Conservation (phyloP, 257 asterid species). For the Salvia splendens region DNA sequence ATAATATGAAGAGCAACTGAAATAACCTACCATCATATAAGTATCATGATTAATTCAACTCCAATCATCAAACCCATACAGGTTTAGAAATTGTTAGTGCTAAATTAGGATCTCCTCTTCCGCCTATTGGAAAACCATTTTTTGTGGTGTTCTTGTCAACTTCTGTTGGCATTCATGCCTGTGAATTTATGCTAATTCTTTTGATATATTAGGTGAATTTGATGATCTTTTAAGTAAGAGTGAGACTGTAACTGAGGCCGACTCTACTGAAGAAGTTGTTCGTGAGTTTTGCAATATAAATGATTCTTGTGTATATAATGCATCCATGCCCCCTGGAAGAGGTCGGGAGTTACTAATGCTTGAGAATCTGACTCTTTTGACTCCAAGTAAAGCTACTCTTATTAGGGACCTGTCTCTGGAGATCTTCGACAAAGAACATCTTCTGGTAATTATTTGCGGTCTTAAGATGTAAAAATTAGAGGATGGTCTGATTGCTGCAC, state of each 20-base stretch:
- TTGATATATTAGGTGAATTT: slow-evolving; percentile 72
- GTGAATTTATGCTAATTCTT: slow-evolving; percentile 3
- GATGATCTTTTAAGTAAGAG: slow-evolving; percentile 70
- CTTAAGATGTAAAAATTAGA: slow-evolving; percentile 11
- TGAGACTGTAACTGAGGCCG: slow-evolving; percentile 35
- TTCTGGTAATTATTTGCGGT: slow-evolving; percentile 59
- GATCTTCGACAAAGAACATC: slow-evolving; percentile 64
- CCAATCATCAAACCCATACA: neutral
- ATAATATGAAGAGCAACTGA: slow-evolving; percentile 1
- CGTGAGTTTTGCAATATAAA: slow-evolving; percentile 44
- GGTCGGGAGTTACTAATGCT: slow-evolving; percentile 48
- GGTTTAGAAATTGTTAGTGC: neutral
- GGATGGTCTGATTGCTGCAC: slow-evolving; percentile 33
- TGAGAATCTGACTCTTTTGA: slow-evolving; percentile 66
- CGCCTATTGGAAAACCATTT: neutral
- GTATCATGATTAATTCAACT: slow-evolving; percentile 9
- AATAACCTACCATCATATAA: slow-evolving; percentile 10
- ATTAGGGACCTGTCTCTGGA: slow-evolving; percentile 72
- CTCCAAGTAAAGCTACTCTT: slow-evolving; percentile 73
- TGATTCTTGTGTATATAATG: slow-evolving; percentile 46
- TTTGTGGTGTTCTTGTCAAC: slow-evolving; percentile 10
- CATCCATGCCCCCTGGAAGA: slow-evolving; percentile 45
- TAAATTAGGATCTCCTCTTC: neutral
- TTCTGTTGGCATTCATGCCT: slow-evolving; percentile 23
- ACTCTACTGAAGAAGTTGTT: slow-evolving; percentile 51